Conservation (phyloP, 345 rosid species). For the Syzygium grande region DNA sequence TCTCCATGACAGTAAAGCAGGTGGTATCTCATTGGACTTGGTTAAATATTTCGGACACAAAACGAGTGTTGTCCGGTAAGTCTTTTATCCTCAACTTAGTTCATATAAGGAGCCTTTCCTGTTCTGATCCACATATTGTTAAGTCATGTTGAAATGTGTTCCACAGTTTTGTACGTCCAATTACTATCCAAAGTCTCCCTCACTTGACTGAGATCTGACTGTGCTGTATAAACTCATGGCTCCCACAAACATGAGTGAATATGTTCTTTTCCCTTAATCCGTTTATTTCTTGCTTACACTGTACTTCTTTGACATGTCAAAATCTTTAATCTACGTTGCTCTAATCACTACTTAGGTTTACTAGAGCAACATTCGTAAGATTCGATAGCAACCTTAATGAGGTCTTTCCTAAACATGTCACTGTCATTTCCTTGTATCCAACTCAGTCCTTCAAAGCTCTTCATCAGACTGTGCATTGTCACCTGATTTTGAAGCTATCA, state of each 20-base stretch:
- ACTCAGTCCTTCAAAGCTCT: not conserved
- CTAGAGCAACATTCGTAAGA: not conserved
- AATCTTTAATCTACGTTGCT: not conserved
- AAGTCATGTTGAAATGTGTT: not conserved
- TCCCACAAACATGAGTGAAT: not conserved
- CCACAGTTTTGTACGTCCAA: not conserved
- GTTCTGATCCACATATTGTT: not conserved
- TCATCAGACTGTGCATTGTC: not conserved
- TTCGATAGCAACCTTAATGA: not conserved
- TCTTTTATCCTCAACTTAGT: not conserved
- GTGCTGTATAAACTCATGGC: not conserved
- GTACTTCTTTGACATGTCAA: not conserved
- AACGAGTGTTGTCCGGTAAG: slow-evolving; percentile 77
- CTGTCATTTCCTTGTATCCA: not conserved
- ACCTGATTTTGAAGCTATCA: not conserved
- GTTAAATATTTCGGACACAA: slow-evolving; percentile 82
- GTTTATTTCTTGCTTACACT: not conserved
- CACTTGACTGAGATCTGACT: not conserved
- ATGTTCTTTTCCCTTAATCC: not conserved
- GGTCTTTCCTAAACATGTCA: not conserved
- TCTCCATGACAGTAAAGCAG: slow-evolving; percentile 45
- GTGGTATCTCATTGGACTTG: slow-evolving; percentile 69
- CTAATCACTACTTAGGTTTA: not conserved
- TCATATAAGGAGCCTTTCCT: not conserved
- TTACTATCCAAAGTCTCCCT: not conserved